phyloP scores from a whole-genome alignment of 1,284 basidiomycete species.

The Ustilago hordei region DNA sequence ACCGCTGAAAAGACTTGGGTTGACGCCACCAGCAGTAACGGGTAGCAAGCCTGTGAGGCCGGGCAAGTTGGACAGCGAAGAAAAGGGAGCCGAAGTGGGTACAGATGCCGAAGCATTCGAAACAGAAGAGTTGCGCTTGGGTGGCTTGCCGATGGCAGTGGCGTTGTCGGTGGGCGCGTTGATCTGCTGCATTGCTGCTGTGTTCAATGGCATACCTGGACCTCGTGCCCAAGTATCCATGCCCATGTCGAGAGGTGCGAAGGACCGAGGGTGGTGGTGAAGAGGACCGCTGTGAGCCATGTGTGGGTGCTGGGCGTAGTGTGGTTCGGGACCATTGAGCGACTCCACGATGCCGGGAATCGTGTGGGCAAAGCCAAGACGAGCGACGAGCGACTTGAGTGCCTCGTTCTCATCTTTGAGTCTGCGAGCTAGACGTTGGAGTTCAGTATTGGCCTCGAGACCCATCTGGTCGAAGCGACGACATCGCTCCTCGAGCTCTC shows the following conservation, averaged over 20 bases:
- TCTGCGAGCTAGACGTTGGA: conserved; percentile 56
- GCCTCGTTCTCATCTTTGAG: conserved; percentile 67
- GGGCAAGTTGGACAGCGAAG: conserved; percentile 28
- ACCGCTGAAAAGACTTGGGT: conserved; percentile 44
- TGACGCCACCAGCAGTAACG: conserved; percentile 31
- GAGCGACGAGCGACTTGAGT: conserved; percentile 56
- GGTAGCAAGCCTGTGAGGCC: conserved; percentile 37
- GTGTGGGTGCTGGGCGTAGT: conserved; percentile 35
- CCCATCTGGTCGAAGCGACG: conserved; percentile 65
- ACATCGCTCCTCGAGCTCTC: conserved; percentile 63
- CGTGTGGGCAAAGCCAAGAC: conserved; percentile 60
- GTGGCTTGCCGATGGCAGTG: conserved; percentile 14
- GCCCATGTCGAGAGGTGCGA: conserved; percentile 40
- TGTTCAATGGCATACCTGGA: conserved; percentile 15
- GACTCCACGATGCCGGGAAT: conserved; percentile 52
- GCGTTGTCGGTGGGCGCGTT: conserved; percentile 6
- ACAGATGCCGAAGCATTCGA: background rate
- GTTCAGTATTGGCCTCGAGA: conserved; percentile 62
- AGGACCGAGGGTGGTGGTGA: conserved; percentile 37
- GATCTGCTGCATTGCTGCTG: conserved; percentile 20
- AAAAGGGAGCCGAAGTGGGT: conserved; percentile 17
- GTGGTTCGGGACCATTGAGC: conserved; percentile 27
- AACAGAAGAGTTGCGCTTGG: conserved; percentile 12
- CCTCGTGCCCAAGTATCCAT: conserved; percentile 43
- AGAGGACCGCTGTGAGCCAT: conserved; percentile 20